Evolutionary conservation across 1,139 yeast species (phyloP).

Genomic region (Saccharomyces hybrid): DNA sequence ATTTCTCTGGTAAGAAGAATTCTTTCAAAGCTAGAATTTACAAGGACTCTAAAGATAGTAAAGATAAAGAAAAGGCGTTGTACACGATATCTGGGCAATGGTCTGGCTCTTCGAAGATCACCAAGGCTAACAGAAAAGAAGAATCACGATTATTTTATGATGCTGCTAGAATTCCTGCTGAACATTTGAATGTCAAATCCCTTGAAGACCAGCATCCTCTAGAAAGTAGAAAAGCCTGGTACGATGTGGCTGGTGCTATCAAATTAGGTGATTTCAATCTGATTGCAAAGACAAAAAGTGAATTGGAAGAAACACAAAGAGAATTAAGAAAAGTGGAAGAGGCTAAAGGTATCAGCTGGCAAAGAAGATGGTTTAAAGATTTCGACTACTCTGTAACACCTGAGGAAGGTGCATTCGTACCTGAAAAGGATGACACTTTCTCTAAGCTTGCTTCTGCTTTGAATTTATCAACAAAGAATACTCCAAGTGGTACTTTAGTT

Average conservation of each 20-base stretch:
- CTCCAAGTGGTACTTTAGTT: slow-evolving; percentile 56
- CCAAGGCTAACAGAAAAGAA: slow-evolving; percentile 25
- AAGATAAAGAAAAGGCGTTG: slow-evolving; percentile 51
- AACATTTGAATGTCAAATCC: slow-evolving; percentile 65
- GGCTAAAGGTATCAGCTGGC: slow-evolving; percentile 57
- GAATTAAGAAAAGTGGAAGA: slow-evolving; percentile 66
- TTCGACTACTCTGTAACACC: slow-evolving; percentile 38
- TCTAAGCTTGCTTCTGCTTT: slow-evolving; percentile 47
- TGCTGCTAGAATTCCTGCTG: slow-evolving; percentile 46
- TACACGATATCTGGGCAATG: slow-evolving; percentile 85
- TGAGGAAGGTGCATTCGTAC: slow-evolving; percentile 5
- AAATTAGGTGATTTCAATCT: slow-evolving; percentile 62
- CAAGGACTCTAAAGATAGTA: slow-evolving; percentile 44
- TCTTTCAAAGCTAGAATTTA: slow-evolving; percentile 76
- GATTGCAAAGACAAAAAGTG: slow-evolving; percentile 66
- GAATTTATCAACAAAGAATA: slow-evolving; percentile 52
- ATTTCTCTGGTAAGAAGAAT: slow-evolving; percentile 88
- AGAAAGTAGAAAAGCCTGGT: slow-evolving; percentile 84
- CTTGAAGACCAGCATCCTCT: slow-evolving; percentile 64
- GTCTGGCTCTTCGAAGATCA: slow-evolving; percentile 61
- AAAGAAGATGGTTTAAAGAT: slow-evolving; percentile 68
- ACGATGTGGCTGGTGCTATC: slow-evolving; percentile 80
- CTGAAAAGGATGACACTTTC: slow-evolving; percentile 39
- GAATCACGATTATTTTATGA: slow-evolving; percentile 50
- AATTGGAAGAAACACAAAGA: slow-evolving; percentile 76